These are phyloP conservation scores for Orbilia oligospora DNA, from an alignment of 2,329 filamentous ascomycete genomes.

Conservation along the genomic window DNA sequence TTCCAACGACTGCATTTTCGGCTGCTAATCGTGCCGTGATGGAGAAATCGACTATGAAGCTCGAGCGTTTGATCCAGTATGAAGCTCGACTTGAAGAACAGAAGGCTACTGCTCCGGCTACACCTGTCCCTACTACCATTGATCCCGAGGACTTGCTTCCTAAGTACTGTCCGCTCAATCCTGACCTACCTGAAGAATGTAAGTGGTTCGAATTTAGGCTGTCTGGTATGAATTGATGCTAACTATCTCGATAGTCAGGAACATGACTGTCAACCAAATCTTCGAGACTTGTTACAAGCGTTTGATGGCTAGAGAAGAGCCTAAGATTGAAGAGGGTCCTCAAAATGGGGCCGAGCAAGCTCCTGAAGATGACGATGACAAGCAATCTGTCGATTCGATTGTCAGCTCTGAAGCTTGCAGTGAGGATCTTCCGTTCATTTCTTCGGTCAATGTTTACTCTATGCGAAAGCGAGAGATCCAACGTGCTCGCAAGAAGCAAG, in stretches of 20 bases:
- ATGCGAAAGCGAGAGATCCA: conserved; percentile 45
- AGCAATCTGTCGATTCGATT: conserved; percentile 23
- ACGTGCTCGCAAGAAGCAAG: background rate
- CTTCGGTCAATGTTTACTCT: conserved; percentile 38
- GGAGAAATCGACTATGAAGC: conserved; percentile 2
- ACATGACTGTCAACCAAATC: conserved; percentile 50
- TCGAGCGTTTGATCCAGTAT: conserved; percentile 19
- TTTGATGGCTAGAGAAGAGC: conserved; percentile 18
- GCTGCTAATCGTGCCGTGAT: background rate
- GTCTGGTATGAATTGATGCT: background rate
- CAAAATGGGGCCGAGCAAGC: background rate
- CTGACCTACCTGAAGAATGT: conserved; percentile 51
- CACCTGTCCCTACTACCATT: background rate
- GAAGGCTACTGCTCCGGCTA: background rate
- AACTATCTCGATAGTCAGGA: conserved; percentile 18
- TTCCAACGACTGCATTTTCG: background rate
- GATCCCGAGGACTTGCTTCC: conserved; percentile 1
- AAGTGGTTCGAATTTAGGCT: background rate
- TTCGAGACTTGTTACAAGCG: conserved; percentile 39
- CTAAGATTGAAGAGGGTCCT: conserved; percentile 5
- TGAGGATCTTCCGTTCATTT: conserved; percentile 54
- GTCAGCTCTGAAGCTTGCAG: conserved; percentile 47
- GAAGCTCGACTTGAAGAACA: conserved; percentile 11
- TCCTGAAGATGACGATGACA: conserved; percentile 23
- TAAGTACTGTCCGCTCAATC: conserved; percentile 23